Percentiles rank a stretch among this genome's conserved stretches.
phyloP scores from a whole-genome alignment of 768 basidiomycete genomes.

The Lactarius evosmus region DNA sequence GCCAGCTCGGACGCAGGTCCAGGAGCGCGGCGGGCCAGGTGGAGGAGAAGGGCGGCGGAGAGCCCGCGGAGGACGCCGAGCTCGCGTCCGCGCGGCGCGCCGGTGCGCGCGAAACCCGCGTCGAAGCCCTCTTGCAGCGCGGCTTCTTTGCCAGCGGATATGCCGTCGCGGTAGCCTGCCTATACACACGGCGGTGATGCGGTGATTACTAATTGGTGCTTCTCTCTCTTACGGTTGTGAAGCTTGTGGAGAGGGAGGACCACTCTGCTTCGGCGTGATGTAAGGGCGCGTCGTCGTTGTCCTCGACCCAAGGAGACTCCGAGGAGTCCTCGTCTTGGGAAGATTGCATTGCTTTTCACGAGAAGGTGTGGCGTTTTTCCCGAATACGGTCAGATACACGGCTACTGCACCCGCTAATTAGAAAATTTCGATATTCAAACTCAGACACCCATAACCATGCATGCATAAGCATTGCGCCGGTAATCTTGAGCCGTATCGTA shows the following conservation, averaged over 20 bases:
- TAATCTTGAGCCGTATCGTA: too few relatives aligned
- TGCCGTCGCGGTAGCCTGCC: constrained; percentile 97
- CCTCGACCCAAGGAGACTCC: background rate
- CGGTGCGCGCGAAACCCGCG: constrained; percentile 67
- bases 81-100: constrained; percentile 71
- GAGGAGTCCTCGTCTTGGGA: background rate
- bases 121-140: constrained; percentile 91
- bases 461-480: too few relatives aligned
- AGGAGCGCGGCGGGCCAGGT: constrained; percentile 23
- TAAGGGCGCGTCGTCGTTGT: background rate
- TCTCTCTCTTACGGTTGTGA: constrained; percentile 42
- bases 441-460: too few relatives aligned
- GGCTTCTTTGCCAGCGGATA: constrained; percentile 85
- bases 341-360: background rate
- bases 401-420: background rate
- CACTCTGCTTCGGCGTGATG: constrained; percentile 46
- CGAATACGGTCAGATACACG: background rate
- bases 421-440: background rate
- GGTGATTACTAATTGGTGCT: background rate
- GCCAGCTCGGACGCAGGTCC: background rate
- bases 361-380: too few relatives aligned
- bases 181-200: constrained; percentile 34
- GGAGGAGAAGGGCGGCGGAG: constrained; percentile 38
- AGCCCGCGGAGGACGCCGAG: constrained; percentile 76
- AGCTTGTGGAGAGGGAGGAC: constrained; percentile 62